phyloP scores from a whole-genome alignment of 805 yeast genomes.

The Nakazawaea siamensis region DNA sequence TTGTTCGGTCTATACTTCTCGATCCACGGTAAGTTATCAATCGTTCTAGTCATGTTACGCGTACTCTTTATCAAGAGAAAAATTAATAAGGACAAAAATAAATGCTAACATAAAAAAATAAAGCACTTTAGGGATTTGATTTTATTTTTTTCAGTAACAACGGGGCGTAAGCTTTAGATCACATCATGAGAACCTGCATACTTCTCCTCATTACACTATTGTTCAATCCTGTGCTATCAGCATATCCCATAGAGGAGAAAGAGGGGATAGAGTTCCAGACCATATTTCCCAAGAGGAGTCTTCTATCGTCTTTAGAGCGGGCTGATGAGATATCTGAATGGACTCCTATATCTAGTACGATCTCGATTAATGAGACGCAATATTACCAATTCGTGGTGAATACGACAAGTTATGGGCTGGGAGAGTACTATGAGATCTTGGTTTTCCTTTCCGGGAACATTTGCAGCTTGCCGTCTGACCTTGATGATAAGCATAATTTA shows the following conservation, averaged over 20 bases:
- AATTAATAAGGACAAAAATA: too few relatives aligned
- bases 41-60: too few relatives aligned
- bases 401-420: conserved; percentile 31
- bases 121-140: neutral
- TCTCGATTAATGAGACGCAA: conserved; percentile 30
- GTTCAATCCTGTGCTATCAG: conserved; percentile 3
- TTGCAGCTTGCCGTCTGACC: conserved; percentile 25
- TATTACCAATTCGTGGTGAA: conserved; percentile 35
- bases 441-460: conserved; percentile 45
- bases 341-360: conserved; percentile 17
- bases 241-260: too few relatives aligned
- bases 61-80: too few relatives aligned
- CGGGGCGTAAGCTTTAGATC: neutral
- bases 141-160: neutral
- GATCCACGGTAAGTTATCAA: conserved; percentile 72
- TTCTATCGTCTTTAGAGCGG: conserved; percentile 7
- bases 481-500: neutral
- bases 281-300: too few relatives aligned
- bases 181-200: neutral
- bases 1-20: conserved; percentile 89
- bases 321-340: conserved; percentile 14
- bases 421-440: conserved; percentile 36
- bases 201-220: neutral
- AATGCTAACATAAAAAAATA: neutral
- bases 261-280: too few relatives aligned